phyloP scores from a whole-genome alignment of 345 rosid species.

The Microcos paniculata region DNA sequence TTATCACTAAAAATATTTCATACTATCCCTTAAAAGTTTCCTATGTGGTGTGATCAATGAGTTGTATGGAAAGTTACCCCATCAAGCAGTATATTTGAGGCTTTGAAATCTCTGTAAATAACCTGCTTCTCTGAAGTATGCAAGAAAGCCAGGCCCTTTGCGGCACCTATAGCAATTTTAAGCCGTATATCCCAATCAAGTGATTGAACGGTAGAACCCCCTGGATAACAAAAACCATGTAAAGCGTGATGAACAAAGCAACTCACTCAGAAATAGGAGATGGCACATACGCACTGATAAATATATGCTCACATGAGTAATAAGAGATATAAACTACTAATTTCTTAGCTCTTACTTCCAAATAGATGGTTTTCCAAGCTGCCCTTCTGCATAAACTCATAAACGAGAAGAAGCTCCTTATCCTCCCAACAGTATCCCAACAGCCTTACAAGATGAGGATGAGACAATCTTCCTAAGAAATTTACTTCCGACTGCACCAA shows the following conservation, averaged over 20 bases:
- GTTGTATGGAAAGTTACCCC: slow-evolving; percentile 46
- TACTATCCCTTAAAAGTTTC: not conserved
- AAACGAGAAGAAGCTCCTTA: slow-evolving; percentile 76
- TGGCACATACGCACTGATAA: not conserved
- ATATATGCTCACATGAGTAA: not conserved
- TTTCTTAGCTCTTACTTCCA: slow-evolving; percentile 51
- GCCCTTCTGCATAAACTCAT: slow-evolving; percentile 93
- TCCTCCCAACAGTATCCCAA: slow-evolving; percentile 84
- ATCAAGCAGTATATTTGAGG: slow-evolving; percentile 87
- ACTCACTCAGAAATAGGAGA: not conserved
- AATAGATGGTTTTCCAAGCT: slow-evolving; percentile 94
- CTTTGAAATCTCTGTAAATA: slow-evolving; percentile 90
- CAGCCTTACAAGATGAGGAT: slow-evolving; percentile 84
- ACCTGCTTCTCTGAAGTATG: slow-evolving; percentile 86
- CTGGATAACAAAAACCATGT: slow-evolving; percentile 33
- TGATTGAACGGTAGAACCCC: slow-evolving; percentile 77
- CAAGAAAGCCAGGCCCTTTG: slow-evolving; percentile 70
- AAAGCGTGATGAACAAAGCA: not conserved
- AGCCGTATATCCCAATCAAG: slow-evolving; percentile 75
- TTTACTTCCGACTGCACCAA: slow-evolving; percentile 70
- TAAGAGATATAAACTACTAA: not conserved
- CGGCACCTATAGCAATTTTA: slow-evolving; percentile 82
- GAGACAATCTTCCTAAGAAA: slow-evolving; percentile 82
- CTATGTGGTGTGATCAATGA: not conserved
- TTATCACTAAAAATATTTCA: not conserved